Evolutionary conservation across 2,329 filamentous ascomycete species (phyloP).

Genomic region (Penicillium sp.): DNA sequence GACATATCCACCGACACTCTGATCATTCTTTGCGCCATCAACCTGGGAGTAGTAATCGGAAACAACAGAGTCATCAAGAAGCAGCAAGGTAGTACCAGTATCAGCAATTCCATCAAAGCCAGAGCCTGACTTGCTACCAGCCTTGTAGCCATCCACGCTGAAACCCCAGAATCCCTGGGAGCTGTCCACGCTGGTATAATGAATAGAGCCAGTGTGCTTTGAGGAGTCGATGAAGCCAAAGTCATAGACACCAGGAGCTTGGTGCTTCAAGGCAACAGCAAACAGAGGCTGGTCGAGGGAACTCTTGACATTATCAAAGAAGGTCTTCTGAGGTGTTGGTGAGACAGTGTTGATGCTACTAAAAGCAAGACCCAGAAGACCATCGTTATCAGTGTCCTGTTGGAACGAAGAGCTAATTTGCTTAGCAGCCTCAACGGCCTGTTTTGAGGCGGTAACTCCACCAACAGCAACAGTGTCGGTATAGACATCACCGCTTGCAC

Average conservation of each 20-base stretch:
- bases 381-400: conserved; percentile 11
- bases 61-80: conserved; percentile 59
- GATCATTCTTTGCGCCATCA: conserved; percentile 53
- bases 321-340: conserved; percentile 53
- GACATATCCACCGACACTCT: conserved; percentile 57
- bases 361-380: conserved; percentile 13
- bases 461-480: conserved; percentile 10
- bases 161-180: conserved; percentile 69
- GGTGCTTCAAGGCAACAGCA: conserved; percentile 58
- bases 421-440: conserved; percentile 13
- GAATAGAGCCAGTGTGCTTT: conserved; percentile 62
- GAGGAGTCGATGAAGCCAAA: conserved; percentile 62
- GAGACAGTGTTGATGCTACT: conserved; percentile 16
- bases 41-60: conserved; percentile 64
- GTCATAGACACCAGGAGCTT: conserved; percentile 56
- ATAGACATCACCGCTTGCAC: conserved; percentile 14
- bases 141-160: conserved; percentile 58
- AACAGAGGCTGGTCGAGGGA: conserved; percentile 57
- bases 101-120: conserved; percentile 62
- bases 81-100: conserved; percentile 69
- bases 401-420: conserved; percentile 12
- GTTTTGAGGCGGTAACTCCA: conserved; percentile 7
- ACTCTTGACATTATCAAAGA: conserved; percentile 61
- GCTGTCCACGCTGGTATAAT: conserved; percentile 59
- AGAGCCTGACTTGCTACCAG: conserved; percentile 50